Evolutionary conservation across 225 moss, liverwort and hornwort species (phyloP).

Genomic region (Pleurozium schreberi): DNA sequence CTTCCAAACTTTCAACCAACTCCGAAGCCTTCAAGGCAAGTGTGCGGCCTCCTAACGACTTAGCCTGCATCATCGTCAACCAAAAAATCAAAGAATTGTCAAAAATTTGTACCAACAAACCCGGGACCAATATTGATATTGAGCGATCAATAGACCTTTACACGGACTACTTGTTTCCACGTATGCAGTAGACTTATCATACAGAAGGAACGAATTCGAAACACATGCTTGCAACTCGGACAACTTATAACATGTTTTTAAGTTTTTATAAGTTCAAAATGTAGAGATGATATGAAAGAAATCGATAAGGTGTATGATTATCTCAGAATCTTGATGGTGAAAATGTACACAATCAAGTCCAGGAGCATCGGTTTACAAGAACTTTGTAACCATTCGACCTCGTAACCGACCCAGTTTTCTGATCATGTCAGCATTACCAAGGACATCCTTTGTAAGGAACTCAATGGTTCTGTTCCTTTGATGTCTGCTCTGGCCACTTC

Average conservation of each 20-base stretch:
- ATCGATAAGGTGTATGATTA: neutral
- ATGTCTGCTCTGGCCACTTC: slow-evolving; percentile 10
- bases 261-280: neutral
- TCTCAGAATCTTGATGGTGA: neutral
- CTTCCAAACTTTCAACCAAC: slow-evolving; percentile 78
- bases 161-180: neutral
- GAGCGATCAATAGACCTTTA: neutral
- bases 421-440: slow-evolving; percentile 42
- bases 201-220: no score
- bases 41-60: slow-evolving; percentile 32
- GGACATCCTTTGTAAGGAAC: slow-evolving; percentile 41
- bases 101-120: neutral
- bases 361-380: neutral
- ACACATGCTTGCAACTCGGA: no score
- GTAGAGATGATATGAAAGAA: neutral
- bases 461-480: slow-evolving; percentile 31
- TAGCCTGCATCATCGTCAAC: slow-evolving; percentile 53
- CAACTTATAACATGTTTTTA: no score
- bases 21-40: slow-evolving; percentile 51
- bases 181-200: no score
- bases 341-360: neutral
- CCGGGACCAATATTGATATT: neutral
- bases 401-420: neutral
- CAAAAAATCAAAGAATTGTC: neutral
- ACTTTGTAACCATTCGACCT: neutral